Evolutionary conservation across 1,284 basidiomycete genomes (phyloP), one percentile per base, ranked within the genome.

Genomic region (Puccinia triticina): DNA sequence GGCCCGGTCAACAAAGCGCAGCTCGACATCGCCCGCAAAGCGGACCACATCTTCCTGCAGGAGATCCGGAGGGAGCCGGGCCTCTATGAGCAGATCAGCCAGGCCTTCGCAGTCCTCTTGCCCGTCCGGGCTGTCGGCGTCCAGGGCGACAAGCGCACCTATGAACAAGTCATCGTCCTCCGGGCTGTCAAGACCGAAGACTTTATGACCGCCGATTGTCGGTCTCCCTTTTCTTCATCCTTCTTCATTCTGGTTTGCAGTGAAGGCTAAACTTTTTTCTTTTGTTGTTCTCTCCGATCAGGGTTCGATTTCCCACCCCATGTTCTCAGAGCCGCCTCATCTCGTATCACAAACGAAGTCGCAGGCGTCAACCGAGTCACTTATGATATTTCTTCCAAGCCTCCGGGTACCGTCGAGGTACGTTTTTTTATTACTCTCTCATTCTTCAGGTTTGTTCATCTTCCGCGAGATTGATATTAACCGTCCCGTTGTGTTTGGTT

Each of bases 181-280:
- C 91, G 95, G 82, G 95, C 95, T 34, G 95, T 98, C 23, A 92
- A 93, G 86, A 92, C 94, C 21, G 94, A 97, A 87, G 95, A 97
- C 88, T 97, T 97, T 86, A 98, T 97, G 95, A 97, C 95, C 12
- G 95, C 95, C 48, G 95, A 97, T 87, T 97, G 95, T 94, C 94
- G 81, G 80, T 84, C 48, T 18, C 64, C 32, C 46, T 34, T 37
- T 23, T 66, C 37, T 18, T 29, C n/a, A 48, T 7, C 34, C 32
- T n/a, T 21, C 32, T 29, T 40, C 80, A 43, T 61, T 61, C 29
- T 32, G 29, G 26, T 82, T 57, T 37, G 12, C 10, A 61, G 53
- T 26, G 32, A n/a, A 57, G 34, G 26, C 69, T 79, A 40, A 61
- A 72, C 66, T 29, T 18, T 73, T 34, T 57, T 10, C 18, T 48